A percentile compares a stretch with the other conserved stretches of the same genome.
Conservation (phyloP, 2,329 filamentous ascomycete genomes). For the Cordyceps cicadae region DNA sequence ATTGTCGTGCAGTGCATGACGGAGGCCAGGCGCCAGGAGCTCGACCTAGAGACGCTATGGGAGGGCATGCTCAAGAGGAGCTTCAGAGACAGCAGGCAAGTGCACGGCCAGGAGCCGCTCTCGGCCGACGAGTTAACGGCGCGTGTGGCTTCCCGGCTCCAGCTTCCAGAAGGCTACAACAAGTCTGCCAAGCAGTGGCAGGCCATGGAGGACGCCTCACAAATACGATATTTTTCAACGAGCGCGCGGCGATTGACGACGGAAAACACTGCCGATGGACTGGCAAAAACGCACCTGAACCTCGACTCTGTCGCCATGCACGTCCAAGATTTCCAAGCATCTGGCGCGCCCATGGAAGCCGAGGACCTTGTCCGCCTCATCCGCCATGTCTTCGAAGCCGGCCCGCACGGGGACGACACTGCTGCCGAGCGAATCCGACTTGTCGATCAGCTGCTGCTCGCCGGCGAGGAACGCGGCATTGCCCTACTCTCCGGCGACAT, state of each 20-base stretch:
- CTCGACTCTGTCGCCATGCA: conserved; percentile 20
- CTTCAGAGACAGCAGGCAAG: conserved; percentile 21
- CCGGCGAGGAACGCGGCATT: conserved; percentile 38
- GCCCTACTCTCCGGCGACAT: conserved; percentile 37
- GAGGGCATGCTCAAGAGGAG: conserved; percentile 30
- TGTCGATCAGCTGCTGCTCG: conserved; percentile 35
- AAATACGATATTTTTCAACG: conserved; percentile 28
- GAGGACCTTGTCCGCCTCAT: conserved; percentile 31
- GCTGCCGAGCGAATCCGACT: conserved; percentile 27
- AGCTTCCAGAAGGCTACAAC: conserved; percentile 20
- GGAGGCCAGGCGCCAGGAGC: conserved; percentile 41
- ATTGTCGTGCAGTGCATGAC: conserved; percentile 52
- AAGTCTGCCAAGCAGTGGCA: conserved; percentile 27
- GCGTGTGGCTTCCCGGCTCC: conserved; percentile 25
- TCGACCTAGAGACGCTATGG: conserved; percentile 48
- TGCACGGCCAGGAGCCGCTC: conserved; percentile 21
- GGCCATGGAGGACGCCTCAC: conserved; percentile 25
- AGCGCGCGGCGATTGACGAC: conserved; percentile 18
- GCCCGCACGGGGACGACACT: conserved; percentile 15
- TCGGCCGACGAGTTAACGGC: conserved; percentile 22
- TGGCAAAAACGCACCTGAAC: conserved; percentile 6
- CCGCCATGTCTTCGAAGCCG: conserved; percentile 27
- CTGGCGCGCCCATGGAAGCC: conserved; percentile 28
- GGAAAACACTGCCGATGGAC: background rate
- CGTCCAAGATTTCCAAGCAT: conserved; percentile 31